Percentiles rank a stretch among this genome's conserved stretches.
Conservation (phyloP, 305 asterid species). For the Galium porrigens region DNA sequence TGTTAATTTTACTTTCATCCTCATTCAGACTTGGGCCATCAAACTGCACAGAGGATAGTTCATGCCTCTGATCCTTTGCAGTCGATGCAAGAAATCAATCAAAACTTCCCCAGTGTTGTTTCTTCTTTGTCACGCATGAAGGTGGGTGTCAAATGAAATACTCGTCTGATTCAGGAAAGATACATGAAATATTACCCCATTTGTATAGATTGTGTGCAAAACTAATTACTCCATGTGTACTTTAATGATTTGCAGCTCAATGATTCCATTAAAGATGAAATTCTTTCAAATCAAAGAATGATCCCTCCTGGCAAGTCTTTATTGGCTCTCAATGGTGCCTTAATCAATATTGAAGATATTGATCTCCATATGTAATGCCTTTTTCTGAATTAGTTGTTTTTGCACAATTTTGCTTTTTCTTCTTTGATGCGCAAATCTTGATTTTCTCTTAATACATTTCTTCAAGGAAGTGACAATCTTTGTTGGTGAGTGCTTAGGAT, state of each 20-base stretch:
- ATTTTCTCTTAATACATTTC: background rate
- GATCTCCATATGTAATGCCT: constrained; percentile 82
- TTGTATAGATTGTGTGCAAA: constrained; percentile 10
- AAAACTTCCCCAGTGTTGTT: constrained; percentile 85
- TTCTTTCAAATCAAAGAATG: constrained; percentile 82
- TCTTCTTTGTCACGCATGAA: constrained; percentile 90
- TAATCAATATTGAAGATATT: constrained; percentile 75
- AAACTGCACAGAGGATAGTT: constrained; percentile 92
- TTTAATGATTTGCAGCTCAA: constrained; percentile 51
- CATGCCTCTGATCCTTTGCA: constrained; percentile 96
- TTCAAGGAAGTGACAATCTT: background rate
- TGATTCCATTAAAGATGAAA: constrained; percentile 90
- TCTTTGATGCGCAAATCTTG: background rate
- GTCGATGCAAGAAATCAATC: constrained; percentile 90
- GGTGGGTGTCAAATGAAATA: constrained; percentile 32
- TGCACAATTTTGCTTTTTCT: background rate
- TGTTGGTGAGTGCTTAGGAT: constrained; percentile 2
- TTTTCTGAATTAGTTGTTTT: constrained; percentile 20
- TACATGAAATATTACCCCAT: constrained; percentile 11
- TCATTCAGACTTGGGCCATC: constrained; percentile 69
- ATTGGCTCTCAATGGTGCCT: constrained; percentile 96
- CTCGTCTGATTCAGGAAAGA: constrained; percentile 6
- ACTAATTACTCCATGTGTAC: constrained; percentile 24
- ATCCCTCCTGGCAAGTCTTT: constrained; percentile 95
- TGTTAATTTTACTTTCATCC: background rate